Percentiles rank a stretch among this genome's conserved stretches.
Evolutionary conservation across 192 early-diverging fungal species (phyloP).

Genomic region (Podila horticola): DNA sequence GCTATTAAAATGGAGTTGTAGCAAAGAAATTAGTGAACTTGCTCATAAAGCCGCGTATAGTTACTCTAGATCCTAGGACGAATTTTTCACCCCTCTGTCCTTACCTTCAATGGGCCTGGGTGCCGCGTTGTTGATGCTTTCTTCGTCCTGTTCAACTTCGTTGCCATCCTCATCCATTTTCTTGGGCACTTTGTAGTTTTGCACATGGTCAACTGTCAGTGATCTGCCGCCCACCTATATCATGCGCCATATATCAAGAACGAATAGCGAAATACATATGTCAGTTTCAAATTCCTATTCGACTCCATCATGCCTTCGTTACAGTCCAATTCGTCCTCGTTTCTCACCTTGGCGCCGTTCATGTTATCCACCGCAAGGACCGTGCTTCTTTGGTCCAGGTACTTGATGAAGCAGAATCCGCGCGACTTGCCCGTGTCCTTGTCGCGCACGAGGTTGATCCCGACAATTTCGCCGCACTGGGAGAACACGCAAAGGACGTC

Average conservation of each 20-base stretch:
- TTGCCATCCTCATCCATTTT: slow-evolving; percentile 61
- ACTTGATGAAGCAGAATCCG: slow-evolving; percentile 90
- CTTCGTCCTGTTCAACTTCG: slow-evolving; percentile 52
- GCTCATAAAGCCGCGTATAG: slow-evolving; percentile 64
- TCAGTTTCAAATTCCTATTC: not conserved
- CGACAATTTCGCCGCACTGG: slow-evolving; percentile 94
- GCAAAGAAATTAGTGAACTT: slow-evolving; percentile 2
- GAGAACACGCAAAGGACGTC: slow-evolving; percentile 95
- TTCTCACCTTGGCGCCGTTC: slow-evolving; percentile 75
- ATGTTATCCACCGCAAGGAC: slow-evolving; percentile 96
- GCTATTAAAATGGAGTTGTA: not conserved
- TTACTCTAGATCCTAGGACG: slow-evolving; percentile 10
- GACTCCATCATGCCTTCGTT: not conserved
- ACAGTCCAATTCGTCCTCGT: not conserved
- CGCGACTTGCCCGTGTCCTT: slow-evolving; percentile 87
- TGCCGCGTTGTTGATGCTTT: slow-evolving; percentile 37
- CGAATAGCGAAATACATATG: slow-evolving; percentile 1
- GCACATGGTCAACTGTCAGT: slow-evolving; percentile 82
- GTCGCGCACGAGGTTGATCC: slow-evolving; percentile 89
- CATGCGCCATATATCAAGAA: not conserved
- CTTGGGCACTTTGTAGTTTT: slow-evolving; percentile 71
- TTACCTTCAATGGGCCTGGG: slow-evolving; percentile 48
- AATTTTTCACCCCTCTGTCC: not conserved
- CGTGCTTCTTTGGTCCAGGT: slow-evolving; percentile 93
- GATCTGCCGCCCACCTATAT: slow-evolving; percentile 59